phyloP scores from a whole-genome alignment of 305 asterid genomes.

The Fraxinus baroniana region DNA sequence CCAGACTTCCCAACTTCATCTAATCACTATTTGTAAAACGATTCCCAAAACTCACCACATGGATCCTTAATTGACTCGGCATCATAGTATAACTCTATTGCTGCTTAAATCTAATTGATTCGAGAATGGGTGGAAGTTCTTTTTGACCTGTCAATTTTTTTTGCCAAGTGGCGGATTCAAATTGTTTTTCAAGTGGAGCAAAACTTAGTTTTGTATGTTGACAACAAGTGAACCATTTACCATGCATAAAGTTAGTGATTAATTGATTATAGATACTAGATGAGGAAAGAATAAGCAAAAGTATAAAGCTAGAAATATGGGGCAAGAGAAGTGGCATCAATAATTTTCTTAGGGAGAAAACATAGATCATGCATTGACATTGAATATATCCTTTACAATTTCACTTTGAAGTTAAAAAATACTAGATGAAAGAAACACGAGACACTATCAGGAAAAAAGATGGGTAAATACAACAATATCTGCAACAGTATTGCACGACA shows the following conservation, averaged over 20 bases:
- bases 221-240: background rate
- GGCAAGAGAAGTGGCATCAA: background rate
- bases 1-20: no score
- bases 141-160: background rate
- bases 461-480: background rate
- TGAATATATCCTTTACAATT: background rate
- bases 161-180: background rate
- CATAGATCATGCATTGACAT: background rate
- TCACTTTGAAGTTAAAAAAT: background rate
- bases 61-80: background rate
- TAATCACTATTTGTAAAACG: background rate
- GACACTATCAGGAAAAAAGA: background rate
- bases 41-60: background rate
- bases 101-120: background rate
- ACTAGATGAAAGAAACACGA: background rate
- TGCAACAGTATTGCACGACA: background rate
- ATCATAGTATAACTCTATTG: background rate
- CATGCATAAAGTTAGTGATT: background rate
- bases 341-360: background rate
- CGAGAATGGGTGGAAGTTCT: background rate
- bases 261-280: background rate
- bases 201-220: background rate
- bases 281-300: background rate
- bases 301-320: background rate
- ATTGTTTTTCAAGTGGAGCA: background rate